Evolutionary conservation across 768 basidiomycete species (phyloP).

Genomic region (Cubamyces lactineus): DNA sequence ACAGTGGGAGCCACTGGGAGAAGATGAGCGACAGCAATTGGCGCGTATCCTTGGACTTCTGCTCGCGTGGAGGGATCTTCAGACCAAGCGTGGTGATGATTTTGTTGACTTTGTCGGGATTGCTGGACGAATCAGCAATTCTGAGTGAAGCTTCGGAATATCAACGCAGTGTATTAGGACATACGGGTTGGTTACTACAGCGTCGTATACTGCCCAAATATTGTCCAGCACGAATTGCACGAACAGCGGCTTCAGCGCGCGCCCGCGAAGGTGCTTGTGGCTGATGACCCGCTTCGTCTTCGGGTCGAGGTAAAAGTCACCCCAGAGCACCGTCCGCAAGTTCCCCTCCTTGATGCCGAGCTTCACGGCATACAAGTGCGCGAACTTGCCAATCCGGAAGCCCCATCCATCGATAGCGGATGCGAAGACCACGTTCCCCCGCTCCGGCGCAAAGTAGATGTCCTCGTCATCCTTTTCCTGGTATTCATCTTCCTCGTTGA

Average conservation of each 20-base stretch:
- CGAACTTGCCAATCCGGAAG: slow-evolving; percentile 92
- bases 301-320: slow-evolving; percentile 95
- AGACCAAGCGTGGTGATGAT: slow-evolving; percentile 83
- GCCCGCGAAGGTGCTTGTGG: slow-evolving; percentile 85
- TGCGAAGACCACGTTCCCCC: slow-evolving; percentile 95
- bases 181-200: slow-evolving; percentile 85
- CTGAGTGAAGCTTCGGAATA: not conserved
- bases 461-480: slow-evolving; percentile 98
- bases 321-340: slow-evolving; percentile 89
- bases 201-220: slow-evolving; percentile 96
- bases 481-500: slow-evolving; percentile 69
- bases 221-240: slow-evolving; percentile 98
- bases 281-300: slow-evolving; percentile 93
- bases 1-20: slow-evolving; percentile 94
- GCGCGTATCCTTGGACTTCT: slow-evolving; percentile 89
- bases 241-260: slow-evolving; percentile 90
- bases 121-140: slow-evolving; percentile 33
- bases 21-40: slow-evolving; percentile 85
- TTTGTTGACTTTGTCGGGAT: slow-evolving; percentile 86
- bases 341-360: slow-evolving; percentile 89
- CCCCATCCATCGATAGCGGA: slow-evolving; percentile 98
- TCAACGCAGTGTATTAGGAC: slow-evolving; percentile 38
- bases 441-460: slow-evolving; percentile 95
- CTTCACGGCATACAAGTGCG: slow-evolving; percentile 88
- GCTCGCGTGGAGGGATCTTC: slow-evolving; percentile 84